Percentiles rank a stretch among this genome's conserved stretches.
phyloP scores from a whole-genome alignment of 225 moss, liverwort and hornwort species.

The Bryoerythrophyllum caledonicum region DNA sequence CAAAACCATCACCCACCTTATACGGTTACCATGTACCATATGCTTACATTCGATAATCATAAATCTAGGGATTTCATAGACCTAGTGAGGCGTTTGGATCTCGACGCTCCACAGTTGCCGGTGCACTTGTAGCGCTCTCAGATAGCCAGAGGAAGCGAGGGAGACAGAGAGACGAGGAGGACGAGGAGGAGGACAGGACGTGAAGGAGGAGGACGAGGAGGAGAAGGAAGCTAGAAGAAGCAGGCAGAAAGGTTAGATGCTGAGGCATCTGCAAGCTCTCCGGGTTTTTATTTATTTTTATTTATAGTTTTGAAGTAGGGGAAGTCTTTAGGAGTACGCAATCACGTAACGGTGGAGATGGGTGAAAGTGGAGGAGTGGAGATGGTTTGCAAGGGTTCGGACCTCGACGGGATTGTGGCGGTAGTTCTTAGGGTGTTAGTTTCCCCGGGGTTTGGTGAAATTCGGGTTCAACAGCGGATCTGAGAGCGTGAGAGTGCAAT shows the following conservation, averaged over 20 bases:
- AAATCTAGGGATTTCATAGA: too few relatives aligned
- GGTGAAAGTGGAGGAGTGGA: not conserved
- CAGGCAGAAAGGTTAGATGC: not conserved
- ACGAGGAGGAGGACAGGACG: not conserved
- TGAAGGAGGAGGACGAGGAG: not conserved
- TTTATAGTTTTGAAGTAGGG: not conserved
- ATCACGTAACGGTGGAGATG: not conserved
- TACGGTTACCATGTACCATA: too few relatives aligned
- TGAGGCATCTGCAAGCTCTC: not conserved
- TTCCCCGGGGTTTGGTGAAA: not conserved
- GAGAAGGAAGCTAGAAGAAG: not conserved
- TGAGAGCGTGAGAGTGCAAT: constrained; percentile 13
- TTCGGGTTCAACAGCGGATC: constrained; percentile 2
- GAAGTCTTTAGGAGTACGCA: not conserved
- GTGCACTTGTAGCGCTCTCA: not conserved
- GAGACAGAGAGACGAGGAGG: not conserved
- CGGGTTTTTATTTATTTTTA: not conserved
- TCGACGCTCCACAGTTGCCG: not conserved
- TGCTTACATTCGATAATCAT: too few relatives aligned
- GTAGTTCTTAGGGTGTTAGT: not conserved
- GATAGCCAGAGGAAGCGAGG: not conserved
- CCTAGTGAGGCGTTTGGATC: too few relatives aligned
- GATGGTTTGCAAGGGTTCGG: not conserved
- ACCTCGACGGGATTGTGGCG: not conserved
- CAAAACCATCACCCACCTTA: too few relatives aligned